These are phyloP conservation scores for Poa annua DNA, from an alignment of 176 grass and related monocot genomes.

Conservation along the genomic window DNA sequence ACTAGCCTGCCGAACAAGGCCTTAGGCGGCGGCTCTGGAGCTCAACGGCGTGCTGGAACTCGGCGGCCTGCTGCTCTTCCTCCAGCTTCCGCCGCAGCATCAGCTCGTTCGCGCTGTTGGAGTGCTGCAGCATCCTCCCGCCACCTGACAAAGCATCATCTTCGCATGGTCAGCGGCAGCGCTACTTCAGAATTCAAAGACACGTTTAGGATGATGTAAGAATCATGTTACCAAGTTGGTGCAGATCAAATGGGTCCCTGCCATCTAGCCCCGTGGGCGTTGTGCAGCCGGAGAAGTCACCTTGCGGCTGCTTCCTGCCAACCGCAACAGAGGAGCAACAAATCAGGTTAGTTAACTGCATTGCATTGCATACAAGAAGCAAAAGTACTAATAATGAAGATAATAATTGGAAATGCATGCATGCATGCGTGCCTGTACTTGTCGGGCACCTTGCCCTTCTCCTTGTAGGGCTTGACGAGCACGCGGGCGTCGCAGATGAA, in stretches of 20 bases:
- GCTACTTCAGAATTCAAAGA: neutral
- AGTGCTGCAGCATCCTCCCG: conserved; percentile 74
- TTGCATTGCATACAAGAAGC: neutral
- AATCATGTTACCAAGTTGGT: conserved; percentile 63
- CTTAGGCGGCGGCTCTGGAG: conserved; percentile 69
- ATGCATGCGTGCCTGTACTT: conserved; percentile 68
- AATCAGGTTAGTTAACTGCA: neutral
- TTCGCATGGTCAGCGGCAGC: neutral
- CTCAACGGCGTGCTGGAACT: conserved; percentile 83
- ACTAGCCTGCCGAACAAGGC: too few relatives aligned
- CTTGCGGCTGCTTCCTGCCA: conserved; percentile 62
- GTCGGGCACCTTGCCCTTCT: conserved; percentile 96
- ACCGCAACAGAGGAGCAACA: neutral
- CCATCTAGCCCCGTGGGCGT: conserved; percentile 60
- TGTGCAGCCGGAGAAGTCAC: conserved; percentile 71
- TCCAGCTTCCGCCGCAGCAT: conserved; percentile 74
- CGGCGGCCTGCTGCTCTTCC: conserved; percentile 77
- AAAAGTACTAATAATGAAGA: neutral
- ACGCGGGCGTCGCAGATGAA: conserved; percentile 94
- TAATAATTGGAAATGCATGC: neutral
- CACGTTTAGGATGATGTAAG: neutral
- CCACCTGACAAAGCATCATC: conserved; percentile 37
- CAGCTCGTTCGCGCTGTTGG: conserved; percentile 62
- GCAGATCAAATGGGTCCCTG: conserved; percentile 78
- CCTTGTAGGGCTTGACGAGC: conserved; percentile 94